phyloP scores from a whole-genome alignment of 768 basidiomycete species.

The Cyclocybe cylindracea region DNA sequence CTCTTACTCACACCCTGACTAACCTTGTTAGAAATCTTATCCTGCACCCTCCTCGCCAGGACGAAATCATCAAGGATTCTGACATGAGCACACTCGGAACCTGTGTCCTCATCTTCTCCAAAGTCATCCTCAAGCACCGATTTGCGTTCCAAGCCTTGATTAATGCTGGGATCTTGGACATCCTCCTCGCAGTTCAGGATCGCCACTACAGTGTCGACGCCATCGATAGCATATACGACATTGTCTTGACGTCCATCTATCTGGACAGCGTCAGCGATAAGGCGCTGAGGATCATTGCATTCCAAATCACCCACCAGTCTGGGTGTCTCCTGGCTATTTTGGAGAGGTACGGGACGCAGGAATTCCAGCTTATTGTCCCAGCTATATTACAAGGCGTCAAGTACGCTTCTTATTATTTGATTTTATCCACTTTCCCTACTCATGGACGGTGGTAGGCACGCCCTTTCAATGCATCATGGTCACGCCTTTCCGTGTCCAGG shows the following conservation, averaged over 20 bases:
- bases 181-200: constrained; percentile 6
- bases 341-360: constrained; percentile 2
- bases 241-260: constrained; percentile 7
- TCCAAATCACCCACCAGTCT: constrained; percentile 6
- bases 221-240: constrained; percentile 9
- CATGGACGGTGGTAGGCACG: not conserved
- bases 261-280: constrained; percentile 10
- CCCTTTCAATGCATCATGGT: constrained; percentile 6
- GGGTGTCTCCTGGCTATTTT: not conserved
- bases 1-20: not conserved
- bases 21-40: not conserved
- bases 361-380: constrained; percentile 6
- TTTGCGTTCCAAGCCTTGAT: constrained; percentile 10
- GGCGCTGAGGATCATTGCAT: constrained; percentile 5
- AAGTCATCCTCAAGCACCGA: constrained; percentile 10
- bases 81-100: constrained; percentile 6
- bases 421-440: not conserved
- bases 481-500: constrained; percentile 9
- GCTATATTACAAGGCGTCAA: constrained; percentile 6
- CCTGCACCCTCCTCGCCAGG: not conserved
- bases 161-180: constrained; percentile 10
- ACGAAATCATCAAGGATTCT: constrained; percentile 1
- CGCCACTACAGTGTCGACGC: constrained; percentile 8
- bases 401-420: not conserved
- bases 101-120: constrained; percentile 10